Evolutionary conservation across 164 flowering plant genomes (phyloP), one percentile per base, ranked within the genome.

Genomic region (Sedum album): DNA sequence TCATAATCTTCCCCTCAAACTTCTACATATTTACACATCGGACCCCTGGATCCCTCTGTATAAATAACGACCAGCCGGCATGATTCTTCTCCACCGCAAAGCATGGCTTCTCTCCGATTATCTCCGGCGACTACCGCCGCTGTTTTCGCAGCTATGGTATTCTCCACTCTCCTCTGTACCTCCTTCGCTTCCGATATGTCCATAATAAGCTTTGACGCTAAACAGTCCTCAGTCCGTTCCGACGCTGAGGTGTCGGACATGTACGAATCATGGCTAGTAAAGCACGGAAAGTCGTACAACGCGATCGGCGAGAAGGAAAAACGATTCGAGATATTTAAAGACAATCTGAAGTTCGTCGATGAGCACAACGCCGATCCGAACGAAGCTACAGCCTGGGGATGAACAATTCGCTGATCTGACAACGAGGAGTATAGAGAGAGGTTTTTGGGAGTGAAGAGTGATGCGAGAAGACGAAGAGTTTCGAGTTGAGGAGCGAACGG

Each of bases 211-310:
- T 82, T 80, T 83, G 82, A 82, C 71, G 31, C 71, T 31, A 35
- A 25, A 21, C 66, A 35, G 42, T 6, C 28, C 42, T 1, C 41
- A 10, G 4, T 20, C 66, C 66, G 44, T n/a, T n/a, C n/a, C n/a
- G n/a, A n/a, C n/a, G n/a, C n/a, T n/a, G n/a, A n/a, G n/a, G n/a
- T n/a, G n/a, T 15, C 61, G 79, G 74, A 68, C 5, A 36, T 87
- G 30, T 84, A 84, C 83, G 90, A 85, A 70, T 55, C 75, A 33
- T 89, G 95, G 95, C 79, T 85, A 0, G 82, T 61, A 23, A 77
- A 81, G 73, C 87, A 89, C 73, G 86, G 88, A 0, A 89, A 85
- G 67, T 65, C 70, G 2, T 83, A 82, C 78, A 89, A 89, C 78
- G n/a, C n/a, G n/a, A n/a, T n/a, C n/a, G n/a, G n/a, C n/a, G n/a